These are phyloP conservation scores for Fragosphaeria purpurea DNA, from an alignment of 2,329 filamentous ascomycete genomes.

Conservation along the genomic window DNA sequence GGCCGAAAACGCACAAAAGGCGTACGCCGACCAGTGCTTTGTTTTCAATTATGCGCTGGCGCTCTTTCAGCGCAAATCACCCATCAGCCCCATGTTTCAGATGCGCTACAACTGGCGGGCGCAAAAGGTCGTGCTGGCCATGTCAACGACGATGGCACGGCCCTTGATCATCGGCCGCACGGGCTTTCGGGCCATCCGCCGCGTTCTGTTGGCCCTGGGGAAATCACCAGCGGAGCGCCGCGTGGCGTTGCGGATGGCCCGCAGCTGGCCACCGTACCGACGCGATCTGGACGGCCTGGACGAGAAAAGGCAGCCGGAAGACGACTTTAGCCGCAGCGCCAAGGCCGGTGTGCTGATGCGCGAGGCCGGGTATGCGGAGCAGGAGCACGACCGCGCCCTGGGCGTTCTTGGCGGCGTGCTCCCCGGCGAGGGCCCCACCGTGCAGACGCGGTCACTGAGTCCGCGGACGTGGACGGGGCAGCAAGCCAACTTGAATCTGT, in stretches of 20 bases:
- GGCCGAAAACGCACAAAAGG: constrained; percentile 9
- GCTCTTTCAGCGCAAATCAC: constrained; percentile 26
- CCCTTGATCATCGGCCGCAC: constrained; percentile 39
- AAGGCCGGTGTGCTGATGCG: constrained; percentile 43
- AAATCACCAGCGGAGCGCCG: constrained; percentile 42
- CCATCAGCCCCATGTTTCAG: constrained; percentile 21
- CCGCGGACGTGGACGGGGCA: constrained; percentile 22
- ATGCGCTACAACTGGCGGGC: constrained; percentile 47
- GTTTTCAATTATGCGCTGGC: constrained; percentile 32
- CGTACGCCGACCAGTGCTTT: constrained; percentile 21
- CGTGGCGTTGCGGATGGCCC: constrained; percentile 36
- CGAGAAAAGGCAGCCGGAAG: constrained; percentile 38
- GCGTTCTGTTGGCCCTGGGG: constrained; percentile 41
- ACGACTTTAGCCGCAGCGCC: constrained; percentile 44
- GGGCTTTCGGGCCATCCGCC: constrained; percentile 45
- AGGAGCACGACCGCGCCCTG: constrained; percentile 36
- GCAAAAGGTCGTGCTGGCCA: constrained; percentile 41
- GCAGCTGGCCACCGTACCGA: constrained; percentile 52
- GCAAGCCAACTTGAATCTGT: constrained; percentile 24
- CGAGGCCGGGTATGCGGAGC: constrained; percentile 44
- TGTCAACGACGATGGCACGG: constrained; percentile 37
- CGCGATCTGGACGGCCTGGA: constrained; percentile 49
- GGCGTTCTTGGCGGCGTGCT: constrained; percentile 43
- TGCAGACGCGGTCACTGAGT: constrained; percentile 38
- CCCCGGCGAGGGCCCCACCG: constrained; percentile 42